phyloP scores from a whole-genome alignment of 768 basidiomycete genomes.

The Kwoniella botswanensis region DNA sequence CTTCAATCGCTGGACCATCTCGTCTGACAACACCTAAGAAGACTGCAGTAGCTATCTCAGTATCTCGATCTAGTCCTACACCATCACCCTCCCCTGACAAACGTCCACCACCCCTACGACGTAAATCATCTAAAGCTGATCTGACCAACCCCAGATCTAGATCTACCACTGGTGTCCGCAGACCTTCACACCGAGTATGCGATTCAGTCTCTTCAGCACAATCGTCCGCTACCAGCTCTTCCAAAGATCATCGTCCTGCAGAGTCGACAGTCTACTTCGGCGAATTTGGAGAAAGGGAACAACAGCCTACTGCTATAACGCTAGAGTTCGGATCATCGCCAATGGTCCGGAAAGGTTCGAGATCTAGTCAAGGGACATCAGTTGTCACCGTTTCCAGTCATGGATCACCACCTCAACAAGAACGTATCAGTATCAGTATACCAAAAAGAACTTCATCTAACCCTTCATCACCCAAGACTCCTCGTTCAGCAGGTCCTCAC shows the following conservation, averaged over 20 bases:
- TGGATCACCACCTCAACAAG: conserved; percentile 2
- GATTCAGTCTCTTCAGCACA: conserved; percentile 6
- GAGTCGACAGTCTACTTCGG: conserved; percentile 6
- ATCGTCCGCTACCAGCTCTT: not conserved
- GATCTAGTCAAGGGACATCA: conserved; percentile 1
- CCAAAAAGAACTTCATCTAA: conserved; percentile 17
- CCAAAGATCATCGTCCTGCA: no score
- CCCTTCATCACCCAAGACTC: conserved; percentile 8
- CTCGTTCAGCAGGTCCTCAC: conserved; percentile 8
- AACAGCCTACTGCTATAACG: not conserved
- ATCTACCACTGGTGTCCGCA: conserved; percentile 9
- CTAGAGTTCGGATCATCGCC: conserved; percentile 7
- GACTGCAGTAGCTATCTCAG: conserved; percentile 1
- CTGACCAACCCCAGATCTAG: not conserved
- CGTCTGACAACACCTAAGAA: conserved; percentile 14
- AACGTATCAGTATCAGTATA: conserved; percentile 6
- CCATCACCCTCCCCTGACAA: conserved; percentile 9
- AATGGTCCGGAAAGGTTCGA: conserved; percentile 10
- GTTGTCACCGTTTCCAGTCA: not conserved
- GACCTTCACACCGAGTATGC: conserved; percentile 21
- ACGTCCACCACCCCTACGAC: conserved; percentile 14
- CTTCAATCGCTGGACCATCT: conserved; percentile 16
- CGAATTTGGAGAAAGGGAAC: conserved; percentile 20
- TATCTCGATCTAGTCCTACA: conserved; percentile 16
- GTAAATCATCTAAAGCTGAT: conserved; percentile 21